A percentile compares a stretch with the other conserved stretches of the same genome.
Evolutionary conservation across 768 basidiomycete genomes (phyloP).

Genomic region (Psilocybe cyanescens): DNA sequence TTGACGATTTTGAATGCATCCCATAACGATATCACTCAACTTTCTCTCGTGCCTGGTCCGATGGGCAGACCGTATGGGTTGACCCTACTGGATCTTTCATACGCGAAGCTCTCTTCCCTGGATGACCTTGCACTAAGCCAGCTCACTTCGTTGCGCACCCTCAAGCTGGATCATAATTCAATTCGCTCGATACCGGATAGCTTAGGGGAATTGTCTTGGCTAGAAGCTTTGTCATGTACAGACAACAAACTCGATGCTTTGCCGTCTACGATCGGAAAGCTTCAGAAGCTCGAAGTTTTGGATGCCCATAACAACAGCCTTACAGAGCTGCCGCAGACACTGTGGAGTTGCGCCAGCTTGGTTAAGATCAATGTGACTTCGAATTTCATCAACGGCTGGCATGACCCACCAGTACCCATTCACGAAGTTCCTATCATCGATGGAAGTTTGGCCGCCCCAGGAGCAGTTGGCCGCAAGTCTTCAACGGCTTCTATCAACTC

Average conservation of each 20-base stretch:
- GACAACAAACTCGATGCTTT: slow-evolving; percentile 85
- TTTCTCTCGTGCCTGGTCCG: slow-evolving; percentile 62
- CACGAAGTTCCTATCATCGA: slow-evolving; percentile 11
- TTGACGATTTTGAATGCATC: slow-evolving; percentile 74
- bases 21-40: slow-evolving; percentile 87
- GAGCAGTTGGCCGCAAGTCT: slow-evolving; percentile 31
- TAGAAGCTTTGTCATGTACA: slow-evolving; percentile 82
- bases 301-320: slow-evolving; percentile 94
- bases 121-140: slow-evolving; percentile 76
- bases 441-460: slow-evolving; percentile 16
- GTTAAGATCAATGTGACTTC: slow-evolving; percentile 83
- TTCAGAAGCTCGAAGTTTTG: slow-evolving; percentile 74
- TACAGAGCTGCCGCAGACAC: slow-evolving; percentile 65
- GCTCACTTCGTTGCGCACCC: slow-evolving; percentile 67
- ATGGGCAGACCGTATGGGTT: slow-evolving; percentile 35
- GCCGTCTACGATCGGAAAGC: slow-evolving; percentile 73
- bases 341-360: slow-evolving; percentile 87
- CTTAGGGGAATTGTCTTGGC: slow-evolving; percentile 70
- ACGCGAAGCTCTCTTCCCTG: slow-evolving; percentile 85
- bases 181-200: slow-evolving; percentile 85
- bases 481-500: slow-evolving; percentile 32
- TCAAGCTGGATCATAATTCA: slow-evolving; percentile 86
- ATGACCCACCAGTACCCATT: slow-evolving; percentile 53
- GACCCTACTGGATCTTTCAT: slow-evolving; percentile 82
- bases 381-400: slow-evolving; percentile 79